These are phyloP conservation scores for Metarhizium robertsii DNA, from an alignment of 2,329 filamentous ascomycete species.

Conservation along the genomic window DNA sequence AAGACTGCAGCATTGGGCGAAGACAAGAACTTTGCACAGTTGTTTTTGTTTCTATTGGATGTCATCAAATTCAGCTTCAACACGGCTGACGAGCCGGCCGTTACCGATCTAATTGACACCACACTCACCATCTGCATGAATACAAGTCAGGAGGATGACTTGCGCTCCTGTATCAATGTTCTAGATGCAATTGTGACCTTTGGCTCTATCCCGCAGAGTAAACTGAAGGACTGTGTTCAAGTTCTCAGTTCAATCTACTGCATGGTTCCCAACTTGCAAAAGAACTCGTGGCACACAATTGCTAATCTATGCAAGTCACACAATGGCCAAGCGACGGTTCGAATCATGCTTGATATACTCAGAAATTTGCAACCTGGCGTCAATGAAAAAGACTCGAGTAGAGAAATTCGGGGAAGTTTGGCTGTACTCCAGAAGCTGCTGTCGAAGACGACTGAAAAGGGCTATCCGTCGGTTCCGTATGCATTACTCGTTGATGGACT, in stretches of 20 bases:
- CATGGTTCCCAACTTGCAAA: constrained; percentile 49
- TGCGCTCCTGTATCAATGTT: constrained; percentile 57
- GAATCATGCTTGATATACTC: constrained; percentile 54
- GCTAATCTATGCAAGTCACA: constrained; percentile 65
- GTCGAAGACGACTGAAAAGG: constrained; percentile 48
- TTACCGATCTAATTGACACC: constrained; percentile 51
- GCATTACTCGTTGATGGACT: constrained; percentile 50
- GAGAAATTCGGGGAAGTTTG: constrained; percentile 53
- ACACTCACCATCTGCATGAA: constrained; percentile 59
- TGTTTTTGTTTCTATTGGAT: constrained; percentile 58
- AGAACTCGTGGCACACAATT: constrained; percentile 60
- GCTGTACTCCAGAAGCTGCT: constrained; percentile 54
- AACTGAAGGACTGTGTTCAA: constrained; percentile 57
- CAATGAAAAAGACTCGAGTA: constrained; percentile 40
- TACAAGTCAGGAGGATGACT: constrained; percentile 55
- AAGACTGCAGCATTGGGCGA: constrained; percentile 34
- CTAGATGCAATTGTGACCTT: constrained; percentile 65
- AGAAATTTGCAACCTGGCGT: constrained; percentile 36
- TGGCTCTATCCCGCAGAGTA: constrained; percentile 54
- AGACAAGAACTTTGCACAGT: constrained; percentile 51
- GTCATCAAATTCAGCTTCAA: constrained; percentile 71
- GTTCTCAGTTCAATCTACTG: constrained; percentile 65
- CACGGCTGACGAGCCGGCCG: constrained; percentile 52
- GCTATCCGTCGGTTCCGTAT: constrained; percentile 51
- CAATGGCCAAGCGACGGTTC: constrained; percentile 59